Base-by-base conservation (phyloP, 1,139 yeast genomes). In the Taphrina communis region DNA sequence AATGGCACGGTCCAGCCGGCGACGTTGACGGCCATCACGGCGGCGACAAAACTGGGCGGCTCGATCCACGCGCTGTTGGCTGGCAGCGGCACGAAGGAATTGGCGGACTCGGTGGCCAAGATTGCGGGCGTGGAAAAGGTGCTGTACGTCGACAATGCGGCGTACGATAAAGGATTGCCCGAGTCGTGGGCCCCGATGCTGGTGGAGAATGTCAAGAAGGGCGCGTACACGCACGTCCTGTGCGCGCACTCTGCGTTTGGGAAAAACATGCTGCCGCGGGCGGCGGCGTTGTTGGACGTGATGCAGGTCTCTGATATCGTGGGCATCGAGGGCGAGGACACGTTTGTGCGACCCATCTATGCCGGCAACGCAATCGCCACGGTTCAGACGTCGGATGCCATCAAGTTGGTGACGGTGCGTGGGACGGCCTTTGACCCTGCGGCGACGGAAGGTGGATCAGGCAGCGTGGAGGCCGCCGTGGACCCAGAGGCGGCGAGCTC, bases 331-430 rank as follows among this genome's bases (percentile, higher is more conserved):
- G 82, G 86, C 66, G 82, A 85, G 38, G 84, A 84, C 72, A 90
- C 96, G 6, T 94, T 94, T 79, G 87, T 88, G 48, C 88, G 98
- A 77, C 98, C 98, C 65, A 91, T 94, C 65, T 94, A 91, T 77
- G 99, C 99, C 44, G 99, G 99, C 63, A 94, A 94, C 78, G 97
- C 96, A 1, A 82, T 91, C 72, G 86, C 91, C 52, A 92, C 97
- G 6, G 91, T 94, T 70, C 85, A 88, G 78, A 82, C 91, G 48
- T 82, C 79, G 41, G 97, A 93, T 75, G 77, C 82, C 9, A 80
- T 85, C 72, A 83, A 90, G 69, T 80, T 94, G 71, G 81, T 89
- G 31, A 88, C 96, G 14, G 86, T 90, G 14, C 86, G 99, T 81
- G 84, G 93, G 1, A 89, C 97, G 31, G 91, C 98, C 0, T 94